These are phyloP conservation scores for Cercospora berteroae DNA, from an alignment of 2,329 filamentous ascomycete species.

Conservation along the genomic window DNA sequence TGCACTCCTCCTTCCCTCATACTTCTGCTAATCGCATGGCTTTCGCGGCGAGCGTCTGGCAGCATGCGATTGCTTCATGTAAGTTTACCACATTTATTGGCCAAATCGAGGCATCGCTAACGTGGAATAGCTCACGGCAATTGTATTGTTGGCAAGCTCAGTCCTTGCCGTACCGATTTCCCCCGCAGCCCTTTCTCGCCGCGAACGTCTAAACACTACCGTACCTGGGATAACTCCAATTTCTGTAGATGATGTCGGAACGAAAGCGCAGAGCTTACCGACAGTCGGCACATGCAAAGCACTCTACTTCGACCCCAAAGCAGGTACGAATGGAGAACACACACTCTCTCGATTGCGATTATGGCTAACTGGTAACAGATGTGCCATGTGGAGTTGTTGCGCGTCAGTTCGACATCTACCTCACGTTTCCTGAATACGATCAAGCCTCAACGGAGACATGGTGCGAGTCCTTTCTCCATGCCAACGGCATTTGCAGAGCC, in stretches of 20 bases:
- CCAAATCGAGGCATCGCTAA: not conserved
- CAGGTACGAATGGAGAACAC: not conserved
- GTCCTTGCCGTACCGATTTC: constrained; percentile 20
- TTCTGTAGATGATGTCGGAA: constrained; percentile 15
- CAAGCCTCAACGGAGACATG: constrained; percentile 3
- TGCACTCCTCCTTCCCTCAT: constrained; percentile 9
- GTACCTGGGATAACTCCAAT: constrained; percentile 23
- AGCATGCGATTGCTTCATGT: constrained; percentile 15
- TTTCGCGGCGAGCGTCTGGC: constrained; percentile 7
- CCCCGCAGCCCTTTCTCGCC: constrained; percentile 1
- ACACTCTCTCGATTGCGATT: not conserved
- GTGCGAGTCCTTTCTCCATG: constrained; percentile 6
- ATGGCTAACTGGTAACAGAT: constrained; percentile 26
- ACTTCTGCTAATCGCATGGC: constrained; percentile 4
- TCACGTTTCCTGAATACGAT: constrained; percentile 8
- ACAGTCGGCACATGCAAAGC: constrained; percentile 12
- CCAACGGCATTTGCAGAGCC: constrained; percentile 7
- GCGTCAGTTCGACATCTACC: constrained; percentile 3
- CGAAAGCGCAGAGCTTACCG: not conserved
- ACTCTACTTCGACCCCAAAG: constrained; percentile 34
- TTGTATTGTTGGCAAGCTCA: constrained; percentile 16
- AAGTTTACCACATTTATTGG: constrained; percentile 4
- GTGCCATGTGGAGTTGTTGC: constrained; percentile 6
- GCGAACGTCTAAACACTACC: constrained; percentile 16
- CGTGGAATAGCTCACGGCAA: constrained; percentile 10